Evolutionary conservation across 2,329 filamentous ascomycete species (phyloP).

Genomic region (Aspergillus sp.): DNA sequence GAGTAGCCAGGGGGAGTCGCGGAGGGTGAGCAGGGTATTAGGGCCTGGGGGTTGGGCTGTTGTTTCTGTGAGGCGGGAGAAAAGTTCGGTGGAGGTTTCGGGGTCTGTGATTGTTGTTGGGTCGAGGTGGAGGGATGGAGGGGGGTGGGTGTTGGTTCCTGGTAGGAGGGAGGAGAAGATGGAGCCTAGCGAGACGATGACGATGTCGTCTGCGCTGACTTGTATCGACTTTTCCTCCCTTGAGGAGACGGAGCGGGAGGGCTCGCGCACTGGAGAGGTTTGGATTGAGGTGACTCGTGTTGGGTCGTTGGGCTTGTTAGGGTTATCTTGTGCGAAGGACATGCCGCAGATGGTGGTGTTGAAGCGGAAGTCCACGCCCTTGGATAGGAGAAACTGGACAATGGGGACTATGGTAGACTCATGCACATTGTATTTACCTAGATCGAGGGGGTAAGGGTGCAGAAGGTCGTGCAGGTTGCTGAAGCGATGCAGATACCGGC

Average conservation of each 20-base stretch:
- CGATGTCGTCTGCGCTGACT: constrained; percentile 34
- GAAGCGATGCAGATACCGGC: constrained; percentile 23
- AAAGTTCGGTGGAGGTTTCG: constrained; percentile 23
- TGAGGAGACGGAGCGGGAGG: background rate
- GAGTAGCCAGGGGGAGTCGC: constrained; percentile 44
- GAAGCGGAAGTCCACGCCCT: constrained; percentile 29
- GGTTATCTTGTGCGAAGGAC: constrained; percentile 14
- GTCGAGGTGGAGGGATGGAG: constrained; percentile 26
- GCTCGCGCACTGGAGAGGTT: background rate
- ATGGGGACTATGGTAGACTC: constrained; percentile 27
- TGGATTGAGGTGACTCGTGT: background rate
- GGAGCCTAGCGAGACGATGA: constrained; percentile 42
- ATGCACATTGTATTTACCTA: constrained; percentile 24
- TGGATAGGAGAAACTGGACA: constrained; percentile 22
- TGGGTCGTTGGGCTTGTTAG: background rate
- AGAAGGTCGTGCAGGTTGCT: constrained; percentile 22
- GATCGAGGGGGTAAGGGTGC: constrained; percentile 18
- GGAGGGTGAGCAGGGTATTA: constrained; percentile 38
- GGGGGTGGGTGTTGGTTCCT: constrained; percentile 31
- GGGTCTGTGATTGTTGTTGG: constrained; percentile 2
- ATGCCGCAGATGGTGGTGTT: constrained; percentile 27
- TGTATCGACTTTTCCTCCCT: constrained; percentile 18
- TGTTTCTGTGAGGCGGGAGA: constrained; percentile 24
- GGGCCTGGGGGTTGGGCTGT: constrained; percentile 35
- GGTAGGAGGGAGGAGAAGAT: constrained; percentile 37